Evolutionary conservation across 805 yeast species (phyloP).

Genomic region (Saccharomycopsis javanensis): DNA sequence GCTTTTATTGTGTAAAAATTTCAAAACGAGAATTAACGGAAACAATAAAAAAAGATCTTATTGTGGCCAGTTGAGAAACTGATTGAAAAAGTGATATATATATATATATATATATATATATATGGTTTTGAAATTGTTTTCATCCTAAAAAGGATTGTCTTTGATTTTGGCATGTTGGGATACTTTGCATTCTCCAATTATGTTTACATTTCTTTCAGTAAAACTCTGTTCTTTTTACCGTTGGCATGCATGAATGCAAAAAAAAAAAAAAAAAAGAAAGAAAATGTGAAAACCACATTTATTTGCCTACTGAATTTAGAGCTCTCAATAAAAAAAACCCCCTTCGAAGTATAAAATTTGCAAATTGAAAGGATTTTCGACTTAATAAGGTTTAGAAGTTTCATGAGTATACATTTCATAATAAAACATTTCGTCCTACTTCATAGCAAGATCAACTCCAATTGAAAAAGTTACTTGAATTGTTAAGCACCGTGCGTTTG

Average conservation of each 20-base stretch:
- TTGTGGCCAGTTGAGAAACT: too few species aligned
- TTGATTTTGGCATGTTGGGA: not conserved
- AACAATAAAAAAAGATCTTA: too few species aligned
- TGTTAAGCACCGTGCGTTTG: too few species aligned
- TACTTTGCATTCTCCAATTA: not conserved
- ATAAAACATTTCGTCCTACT: too few species aligned
- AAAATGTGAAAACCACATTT: too few species aligned
- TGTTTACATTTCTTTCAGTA: not conserved
- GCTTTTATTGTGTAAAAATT: too few species aligned
- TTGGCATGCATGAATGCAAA: constrained; percentile 1
- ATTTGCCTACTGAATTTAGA: not conserved
- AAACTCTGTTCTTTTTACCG: not conserved
- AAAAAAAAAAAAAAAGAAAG: not conserved
- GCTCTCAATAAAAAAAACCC: not conserved
- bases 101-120: too few species aligned
- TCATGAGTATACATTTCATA: not conserved
- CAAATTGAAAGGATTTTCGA: too few species aligned
- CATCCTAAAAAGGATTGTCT: not conserved
- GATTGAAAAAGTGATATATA: too few species aligned
- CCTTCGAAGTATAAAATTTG: not conserved
- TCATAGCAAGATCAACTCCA: too few species aligned
- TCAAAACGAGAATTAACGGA: too few species aligned
- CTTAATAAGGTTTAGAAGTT: not conserved
- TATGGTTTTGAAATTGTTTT: not conserved
- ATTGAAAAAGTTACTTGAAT: too few species aligned